Conservation (phyloP, 2,329 filamentous ascomycete species). For the Penicillium vulpinum region DNA sequence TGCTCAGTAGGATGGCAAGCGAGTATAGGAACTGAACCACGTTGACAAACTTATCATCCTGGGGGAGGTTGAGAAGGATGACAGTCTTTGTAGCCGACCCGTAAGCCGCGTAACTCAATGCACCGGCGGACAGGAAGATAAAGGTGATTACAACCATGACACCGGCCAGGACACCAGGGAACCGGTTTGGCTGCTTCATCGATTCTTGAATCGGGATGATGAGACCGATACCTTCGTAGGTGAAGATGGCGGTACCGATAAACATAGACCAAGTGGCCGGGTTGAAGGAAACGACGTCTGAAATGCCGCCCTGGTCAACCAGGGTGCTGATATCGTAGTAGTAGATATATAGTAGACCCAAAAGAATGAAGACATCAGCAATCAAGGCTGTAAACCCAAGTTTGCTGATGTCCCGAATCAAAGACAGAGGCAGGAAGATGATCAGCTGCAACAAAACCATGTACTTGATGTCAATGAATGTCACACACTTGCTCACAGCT, state of each 20-base stretch:
- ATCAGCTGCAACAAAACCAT: slow-evolving; percentile 94
- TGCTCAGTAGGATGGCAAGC: slow-evolving; percentile 93
- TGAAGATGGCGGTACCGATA: slow-evolving; percentile 98
- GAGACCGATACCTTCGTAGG: slow-evolving; percentile 94
- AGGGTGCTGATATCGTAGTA: slow-evolving; percentile 93
- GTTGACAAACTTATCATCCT: slow-evolving; percentile 94
- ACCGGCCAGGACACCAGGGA: slow-evolving; percentile 79
- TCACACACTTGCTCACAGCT: slow-evolving; percentile 84
- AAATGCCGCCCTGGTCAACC: slow-evolving; percentile 67
- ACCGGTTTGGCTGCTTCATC: slow-evolving; percentile 88
- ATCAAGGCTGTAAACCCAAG: slow-evolving; percentile 92
- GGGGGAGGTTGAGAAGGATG: slow-evolving; percentile 91
- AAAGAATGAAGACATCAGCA: slow-evolving; percentile 89
- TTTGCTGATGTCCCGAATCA: slow-evolving; percentile 95
- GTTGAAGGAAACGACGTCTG: slow-evolving; percentile 91
- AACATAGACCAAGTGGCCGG: slow-evolving; percentile 91
- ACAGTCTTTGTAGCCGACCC: slow-evolving; percentile 95
- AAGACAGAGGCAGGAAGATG: slow-evolving; percentile 89
- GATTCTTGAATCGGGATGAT: slow-evolving; percentile 98
- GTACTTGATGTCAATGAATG: slow-evolving; percentile 79
- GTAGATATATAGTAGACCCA: slow-evolving; percentile 90
- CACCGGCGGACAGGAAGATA: slow-evolving; percentile 87
- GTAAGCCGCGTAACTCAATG: slow-evolving; percentile 92
- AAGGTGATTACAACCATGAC: slow-evolving; percentile 96
- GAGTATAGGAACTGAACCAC: slow-evolving; percentile 95